phyloP scores from a whole-genome alignment of 2,329 filamentous ascomycete species.

The Ceratocystis harringtonii region DNA sequence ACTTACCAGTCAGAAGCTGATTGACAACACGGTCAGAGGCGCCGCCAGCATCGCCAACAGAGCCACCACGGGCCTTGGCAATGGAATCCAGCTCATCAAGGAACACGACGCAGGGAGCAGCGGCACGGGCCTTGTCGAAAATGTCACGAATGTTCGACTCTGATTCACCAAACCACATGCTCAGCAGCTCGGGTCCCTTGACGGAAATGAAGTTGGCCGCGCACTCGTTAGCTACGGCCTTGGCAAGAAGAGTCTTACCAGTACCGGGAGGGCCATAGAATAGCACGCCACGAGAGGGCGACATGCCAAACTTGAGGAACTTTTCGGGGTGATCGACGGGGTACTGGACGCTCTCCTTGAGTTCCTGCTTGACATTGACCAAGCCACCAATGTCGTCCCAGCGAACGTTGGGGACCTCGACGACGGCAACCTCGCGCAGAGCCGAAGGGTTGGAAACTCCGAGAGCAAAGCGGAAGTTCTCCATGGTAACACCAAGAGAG shows the following conservation, averaged over 20 bases:
- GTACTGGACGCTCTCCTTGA: slow-evolving; percentile 97
- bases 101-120: slow-evolving; percentile 96
- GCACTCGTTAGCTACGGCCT: slow-evolving; percentile 98
- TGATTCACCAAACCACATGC: slow-evolving; percentile 99
- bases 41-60: slow-evolving; percentile 87
- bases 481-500: slow-evolving; percentile 96
- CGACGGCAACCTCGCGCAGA: slow-evolving; percentile 94
- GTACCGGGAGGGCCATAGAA: slow-evolving; percentile 99
- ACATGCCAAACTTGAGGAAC: slow-evolving; percentile 99
- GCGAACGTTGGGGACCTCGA: slow-evolving; percentile 97
- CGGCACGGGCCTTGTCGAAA: slow-evolving; percentile 97
- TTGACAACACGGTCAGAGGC: slow-evolving; percentile 99
- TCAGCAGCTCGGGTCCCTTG: slow-evolving; percentile 94
- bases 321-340: slow-evolving; percentile 98
- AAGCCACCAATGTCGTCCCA: slow-evolving; percentile 99
- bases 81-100: slow-evolving; percentile 97
- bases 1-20: slow-evolving; percentile 86
- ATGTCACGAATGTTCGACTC: slow-evolving; percentile 99
- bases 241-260: slow-evolving; percentile 98
- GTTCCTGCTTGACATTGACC: slow-evolving; percentile 96
- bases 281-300: slow-evolving; percentile 90
- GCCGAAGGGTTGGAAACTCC: slow-evolving; percentile 97
- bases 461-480: slow-evolving; percentile 98
- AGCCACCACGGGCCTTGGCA: slow-evolving; percentile 97
- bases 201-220: slow-evolving; percentile 99